phyloP scores from a whole-genome alignment of 192 early-diverging fungal species.

The Backusella circina region DNA sequence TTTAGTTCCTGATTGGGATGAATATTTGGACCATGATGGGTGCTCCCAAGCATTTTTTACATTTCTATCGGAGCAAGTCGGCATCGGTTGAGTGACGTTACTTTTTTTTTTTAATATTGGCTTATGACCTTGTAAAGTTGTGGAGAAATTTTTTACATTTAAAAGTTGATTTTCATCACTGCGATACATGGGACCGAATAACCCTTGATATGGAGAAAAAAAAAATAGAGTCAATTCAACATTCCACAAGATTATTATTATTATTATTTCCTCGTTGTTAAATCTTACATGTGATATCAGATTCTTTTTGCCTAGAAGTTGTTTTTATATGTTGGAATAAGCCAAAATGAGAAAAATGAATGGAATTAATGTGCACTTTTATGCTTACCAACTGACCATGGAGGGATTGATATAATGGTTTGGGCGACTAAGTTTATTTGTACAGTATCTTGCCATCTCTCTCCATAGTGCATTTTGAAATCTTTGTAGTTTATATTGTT shows the following conservation, averaged over 20 bases:
- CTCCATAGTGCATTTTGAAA: constrained; percentile 42
- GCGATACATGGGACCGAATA: constrained; percentile 21
- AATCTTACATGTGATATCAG: constrained; percentile 37
- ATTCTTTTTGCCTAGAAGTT: constrained; percentile 35
- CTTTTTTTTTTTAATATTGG: constrained; percentile 11
- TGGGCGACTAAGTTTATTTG: background rate
- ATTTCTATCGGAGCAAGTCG: constrained; percentile 8
- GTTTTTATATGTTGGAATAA: background rate
- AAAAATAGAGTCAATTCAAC: background rate
- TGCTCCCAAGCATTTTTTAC: background rate
- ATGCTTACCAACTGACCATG: constrained; percentile 34
- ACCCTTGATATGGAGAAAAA: constrained; percentile 7
- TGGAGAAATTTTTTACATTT: background rate
- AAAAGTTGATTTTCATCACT: background rate
- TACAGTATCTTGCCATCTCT: constrained; percentile 28
- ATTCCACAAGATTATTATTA: background rate
- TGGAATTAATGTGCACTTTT: background rate
- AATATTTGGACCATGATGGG: background rate
- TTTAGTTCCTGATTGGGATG: background rate
- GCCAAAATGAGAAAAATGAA: background rate
- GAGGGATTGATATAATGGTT: constrained; percentile 22
- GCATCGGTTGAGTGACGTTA: constrained; percentile 11
- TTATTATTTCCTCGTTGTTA: background rate
- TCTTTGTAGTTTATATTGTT: constrained; percentile 21
- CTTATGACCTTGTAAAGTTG: constrained; percentile 3